These are phyloP conservation scores for Arabis alpina DNA, from an alignment of 345 rosid genomes.

Conservation along the genomic window DNA sequence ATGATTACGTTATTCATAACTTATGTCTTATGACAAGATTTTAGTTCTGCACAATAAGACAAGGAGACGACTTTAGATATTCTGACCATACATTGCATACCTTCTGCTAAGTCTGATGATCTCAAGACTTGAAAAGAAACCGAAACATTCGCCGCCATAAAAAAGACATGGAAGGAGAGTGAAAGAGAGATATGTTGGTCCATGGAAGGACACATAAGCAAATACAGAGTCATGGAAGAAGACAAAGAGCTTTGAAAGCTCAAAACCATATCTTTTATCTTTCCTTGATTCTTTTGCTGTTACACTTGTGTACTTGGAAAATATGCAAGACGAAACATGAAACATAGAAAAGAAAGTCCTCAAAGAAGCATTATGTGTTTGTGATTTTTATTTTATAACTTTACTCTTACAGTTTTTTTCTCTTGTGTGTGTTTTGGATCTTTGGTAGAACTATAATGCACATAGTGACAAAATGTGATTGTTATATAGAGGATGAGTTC, in stretches of 20 bases:
- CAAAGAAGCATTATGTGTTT: background rate
- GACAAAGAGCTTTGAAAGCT: slow-evolving; percentile 5
- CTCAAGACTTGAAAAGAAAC: slow-evolving; percentile 53
- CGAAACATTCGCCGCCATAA: slow-evolving; percentile 2
- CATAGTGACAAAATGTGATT: too few species aligned
- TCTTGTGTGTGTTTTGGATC: too few species aligned
- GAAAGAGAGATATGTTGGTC: background rate
- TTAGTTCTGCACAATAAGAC: slow-evolving; percentile 67
- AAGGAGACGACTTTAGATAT: slow-evolving; percentile 80
- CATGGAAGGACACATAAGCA: slow-evolving; percentile 5
- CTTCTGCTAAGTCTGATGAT: slow-evolving; percentile 86
- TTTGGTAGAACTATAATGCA: too few species aligned
- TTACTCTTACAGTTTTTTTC: background rate
- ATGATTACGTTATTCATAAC: background rate
- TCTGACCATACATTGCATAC: slow-evolving; percentile 81
- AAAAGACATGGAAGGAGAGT: slow-evolving; percentile 12
- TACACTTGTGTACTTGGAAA: slow-evolving; percentile 13
- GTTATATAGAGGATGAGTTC: too few species aligned
- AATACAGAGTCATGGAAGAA: slow-evolving; percentile 20
- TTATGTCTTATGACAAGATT: slow-evolving; percentile 45
- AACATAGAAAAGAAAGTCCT: background rate
- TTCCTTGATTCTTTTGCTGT: slow-evolving; percentile 8
- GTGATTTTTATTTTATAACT: background rate
- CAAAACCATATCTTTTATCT: slow-evolving; percentile 4
- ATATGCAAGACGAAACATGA: slow-evolving; percentile 22